Evolutionary conservation across 1,284 basidiomycete genomes (phyloP).

Genomic region (Singerocomus rubriflavus): DNA sequence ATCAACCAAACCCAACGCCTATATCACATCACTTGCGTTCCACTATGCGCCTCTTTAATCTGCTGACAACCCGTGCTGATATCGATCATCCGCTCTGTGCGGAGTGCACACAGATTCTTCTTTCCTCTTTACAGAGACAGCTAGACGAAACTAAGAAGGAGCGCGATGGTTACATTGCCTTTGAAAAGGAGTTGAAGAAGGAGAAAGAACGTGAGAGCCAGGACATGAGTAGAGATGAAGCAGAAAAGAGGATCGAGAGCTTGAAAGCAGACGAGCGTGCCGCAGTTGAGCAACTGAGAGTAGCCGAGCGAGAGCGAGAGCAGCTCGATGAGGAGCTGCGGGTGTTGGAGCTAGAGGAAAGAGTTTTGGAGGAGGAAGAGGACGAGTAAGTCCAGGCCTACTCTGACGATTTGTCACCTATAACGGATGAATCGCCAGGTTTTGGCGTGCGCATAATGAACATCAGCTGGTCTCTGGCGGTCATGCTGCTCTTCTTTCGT

Average conservation of each 20-base stretch:
- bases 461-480: conserved; percentile 64
- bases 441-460: conserved; percentile 79
- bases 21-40: conserved; percentile 76
- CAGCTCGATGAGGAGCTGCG: conserved; percentile 73
- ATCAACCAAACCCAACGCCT: conserved; percentile 64
- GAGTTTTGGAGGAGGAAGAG: conserved; percentile 72
- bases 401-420: background rate
- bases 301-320: conserved; percentile 71
- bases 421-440: conserved; percentile 46
- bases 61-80: conserved; percentile 77
- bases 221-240: conserved; percentile 57
- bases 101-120: conserved; percentile 86
- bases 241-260: conserved; percentile 67
- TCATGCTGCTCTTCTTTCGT: conserved; percentile 66
- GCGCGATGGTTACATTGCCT: conserved; percentile 88
- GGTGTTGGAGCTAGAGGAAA: conserved; percentile 73
- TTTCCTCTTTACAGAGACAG: conserved; percentile 75
- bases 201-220: conserved; percentile 67
- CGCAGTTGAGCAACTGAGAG: conserved; percentile 70
- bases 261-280: conserved; percentile 72
- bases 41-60: conserved; percentile 70
- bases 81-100: conserved; percentile 95
- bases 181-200: conserved; percentile 82
- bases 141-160: conserved; percentile 91
- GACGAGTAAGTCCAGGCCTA: conserved; percentile 55